Conservation (phyloP, 1,139 yeast species). For the Kodamaea plutei region DNA sequence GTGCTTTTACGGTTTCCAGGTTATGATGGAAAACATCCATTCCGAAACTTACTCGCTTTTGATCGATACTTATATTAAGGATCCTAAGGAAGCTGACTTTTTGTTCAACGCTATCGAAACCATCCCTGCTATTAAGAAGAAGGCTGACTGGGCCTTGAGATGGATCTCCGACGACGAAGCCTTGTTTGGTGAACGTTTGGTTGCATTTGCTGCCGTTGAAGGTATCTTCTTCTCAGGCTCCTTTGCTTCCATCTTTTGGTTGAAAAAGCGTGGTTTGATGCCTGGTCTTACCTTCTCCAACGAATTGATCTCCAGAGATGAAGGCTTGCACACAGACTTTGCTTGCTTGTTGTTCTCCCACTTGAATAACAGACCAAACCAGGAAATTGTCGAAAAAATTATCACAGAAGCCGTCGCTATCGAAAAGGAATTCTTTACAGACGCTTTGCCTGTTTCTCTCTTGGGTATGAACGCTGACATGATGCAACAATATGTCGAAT, state of each 20-base stretch:
- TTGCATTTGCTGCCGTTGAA: conserved; percentile 98
- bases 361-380: conserved; percentile 81
- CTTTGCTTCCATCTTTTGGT: conserved; percentile 97
- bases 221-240: conserved; percentile 98
- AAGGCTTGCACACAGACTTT: conserved; percentile 97
- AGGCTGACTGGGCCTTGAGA: conserved; percentile 97
- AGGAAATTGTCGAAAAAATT: conserved; percentile 72
- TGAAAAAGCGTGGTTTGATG: conserved; percentile 96
- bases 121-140: conserved; percentile 89
- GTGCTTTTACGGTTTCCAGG: conserved; percentile 98
- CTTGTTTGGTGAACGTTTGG: conserved; percentile 88
- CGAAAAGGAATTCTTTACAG: conserved; percentile 91
- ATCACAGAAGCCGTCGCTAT: conserved; percentile 93
- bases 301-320: conserved; percentile 96
- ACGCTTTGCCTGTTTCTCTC: conserved; percentile 85
- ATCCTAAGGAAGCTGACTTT: conserved; percentile 84
- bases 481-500: conserved; percentile 97
- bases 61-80: conserved; percentile 92
- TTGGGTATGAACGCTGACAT: conserved; percentile 90
- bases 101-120: conserved; percentile 92
- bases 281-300: conserved; percentile 97
- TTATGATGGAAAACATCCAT: conserved; percentile 99
- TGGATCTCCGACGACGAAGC: conserved; percentile 91
- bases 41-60: conserved; percentile 94
- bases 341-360: conserved; percentile 94